Evolutionary conservation across 768 basidiomycete genomes (phyloP).

Genomic region (Rhodosporidiobolus odoratus): DNA sequence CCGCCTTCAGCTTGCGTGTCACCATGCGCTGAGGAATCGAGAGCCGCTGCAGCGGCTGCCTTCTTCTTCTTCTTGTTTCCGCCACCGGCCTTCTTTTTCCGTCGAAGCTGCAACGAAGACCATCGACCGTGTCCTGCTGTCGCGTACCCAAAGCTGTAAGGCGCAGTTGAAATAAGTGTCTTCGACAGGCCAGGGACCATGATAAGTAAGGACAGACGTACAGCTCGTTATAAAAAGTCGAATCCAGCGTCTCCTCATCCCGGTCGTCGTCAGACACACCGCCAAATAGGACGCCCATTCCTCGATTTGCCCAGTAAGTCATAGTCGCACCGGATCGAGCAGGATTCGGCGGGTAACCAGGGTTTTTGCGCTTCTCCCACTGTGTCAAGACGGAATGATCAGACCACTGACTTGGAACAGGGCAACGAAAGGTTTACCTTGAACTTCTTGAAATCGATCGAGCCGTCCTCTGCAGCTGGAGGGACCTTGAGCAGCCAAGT

Average conservation of each 20-base stretch:
- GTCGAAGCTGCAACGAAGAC: slow-evolving; percentile 66
- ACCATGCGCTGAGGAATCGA: not conserved
- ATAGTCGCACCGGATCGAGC: slow-evolving; percentile 63
- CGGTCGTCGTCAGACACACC: slow-evolving; percentile 83
- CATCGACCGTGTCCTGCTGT: slow-evolving; percentile 68
- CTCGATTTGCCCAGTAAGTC: slow-evolving; percentile 60
- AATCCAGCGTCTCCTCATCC: slow-evolving; percentile 75
- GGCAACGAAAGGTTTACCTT: slow-evolving; percentile 47
- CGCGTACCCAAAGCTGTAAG: slow-evolving; percentile 72
- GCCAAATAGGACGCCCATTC: slow-evolving; percentile 73
- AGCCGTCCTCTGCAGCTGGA: slow-evolving; percentile 37
- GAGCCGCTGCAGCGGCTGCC: not conserved
- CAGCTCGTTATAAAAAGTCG: slow-evolving; percentile 83
- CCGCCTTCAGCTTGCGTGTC: not conserved
- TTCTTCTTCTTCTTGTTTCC: slow-evolving; percentile 45
- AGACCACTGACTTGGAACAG: too few relatives aligned
- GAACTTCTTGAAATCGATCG: slow-evolving; percentile 52
- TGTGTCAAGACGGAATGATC: not conserved
- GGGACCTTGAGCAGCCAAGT: slow-evolving; percentile 70
- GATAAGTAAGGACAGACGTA: slow-evolving; percentile 46
- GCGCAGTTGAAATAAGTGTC: not conserved
- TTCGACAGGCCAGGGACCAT: rapidly evolving
- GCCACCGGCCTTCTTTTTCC: slow-evolving; percentile 56
- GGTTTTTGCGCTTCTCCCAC: slow-evolving; percentile 79
- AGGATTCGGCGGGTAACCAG: slow-evolving; percentile 61